Percentiles rank a stretch among this genome's conserved stretches.
phyloP scores from a whole-genome alignment of 1,139 yeast species.

The Meyerozyma sp. region DNA sequence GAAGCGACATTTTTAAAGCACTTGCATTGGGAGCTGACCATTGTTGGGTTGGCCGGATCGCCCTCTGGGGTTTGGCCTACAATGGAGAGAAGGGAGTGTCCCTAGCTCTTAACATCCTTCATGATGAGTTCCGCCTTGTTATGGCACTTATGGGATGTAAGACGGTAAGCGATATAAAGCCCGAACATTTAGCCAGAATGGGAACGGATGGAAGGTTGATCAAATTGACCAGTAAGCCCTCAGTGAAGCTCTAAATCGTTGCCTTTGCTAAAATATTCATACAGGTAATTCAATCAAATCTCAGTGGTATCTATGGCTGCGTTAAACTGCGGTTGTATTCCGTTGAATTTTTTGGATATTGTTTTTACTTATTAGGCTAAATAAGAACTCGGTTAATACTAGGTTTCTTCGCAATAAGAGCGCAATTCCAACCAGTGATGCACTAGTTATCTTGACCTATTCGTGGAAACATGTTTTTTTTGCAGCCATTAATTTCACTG shows the following conservation, averaged over 20 bases:
- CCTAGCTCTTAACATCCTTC: background rate
- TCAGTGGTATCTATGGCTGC: too few species aligned
- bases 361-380: too few species aligned
- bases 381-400: too few species aligned
- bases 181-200: conserved; percentile 1
- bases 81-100: conserved; percentile 4
- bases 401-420: too few species aligned
- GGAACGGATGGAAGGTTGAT: background rate
- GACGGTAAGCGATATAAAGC: background rate
- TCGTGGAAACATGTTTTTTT: too few species aligned
- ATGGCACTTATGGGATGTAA: conserved; percentile 1
- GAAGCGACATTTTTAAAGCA: conserved; percentile 12
- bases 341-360: too few species aligned
- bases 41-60: background rate
- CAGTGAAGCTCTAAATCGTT: background rate
- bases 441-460: too few species aligned
- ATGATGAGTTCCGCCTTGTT: background rate
- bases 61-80: conserved; percentile 10
- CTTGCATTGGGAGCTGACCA: conserved; percentile 9
- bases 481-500: too few species aligned
- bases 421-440: too few species aligned
- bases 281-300: too few species aligned
- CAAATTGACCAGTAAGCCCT: background rate
- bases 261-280: background rate
- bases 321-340: too few species aligned